phyloP scores from a whole-genome alignment of 345 rosid species.

The Clausena lansium region DNA sequence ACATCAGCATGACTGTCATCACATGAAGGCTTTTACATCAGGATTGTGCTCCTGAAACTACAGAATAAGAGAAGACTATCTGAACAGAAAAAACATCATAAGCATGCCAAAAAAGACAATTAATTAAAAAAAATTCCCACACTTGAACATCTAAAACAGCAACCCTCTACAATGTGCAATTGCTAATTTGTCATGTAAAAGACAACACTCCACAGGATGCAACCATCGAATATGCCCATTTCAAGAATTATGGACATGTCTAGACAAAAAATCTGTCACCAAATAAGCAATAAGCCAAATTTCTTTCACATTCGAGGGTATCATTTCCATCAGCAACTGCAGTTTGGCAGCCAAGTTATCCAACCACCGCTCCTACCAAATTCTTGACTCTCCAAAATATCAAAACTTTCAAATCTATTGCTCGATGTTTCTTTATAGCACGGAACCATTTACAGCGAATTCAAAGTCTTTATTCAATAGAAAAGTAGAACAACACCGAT shows the following conservation, averaged over 20 bases:
- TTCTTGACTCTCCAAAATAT: background rate
- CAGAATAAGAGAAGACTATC: constrained; percentile 6
- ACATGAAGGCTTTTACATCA: constrained; percentile 9
- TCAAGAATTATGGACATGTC: background rate
- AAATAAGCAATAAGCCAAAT: background rate
- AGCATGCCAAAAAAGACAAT: background rate
- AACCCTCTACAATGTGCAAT: constrained; percentile 12
- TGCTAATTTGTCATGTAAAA: background rate
- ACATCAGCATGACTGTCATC: constrained; percentile 12
- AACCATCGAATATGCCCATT: background rate
- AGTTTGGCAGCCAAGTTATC: constrained; percentile 15
- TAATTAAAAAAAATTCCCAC: constrained; percentile 10
- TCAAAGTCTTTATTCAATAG: background rate
- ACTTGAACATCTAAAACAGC: constrained; percentile 11
- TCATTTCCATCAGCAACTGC: constrained; percentile 16
- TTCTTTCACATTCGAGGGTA: background rate
- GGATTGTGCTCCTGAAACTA: constrained; percentile 8
- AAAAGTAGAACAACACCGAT: constrained; percentile 9
- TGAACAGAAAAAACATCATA: background rate
- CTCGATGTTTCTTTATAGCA: background rate
- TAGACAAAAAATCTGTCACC: background rate
- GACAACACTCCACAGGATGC: constrained; percentile 1
- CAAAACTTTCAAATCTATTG: background rate
- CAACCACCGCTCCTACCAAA: constrained; percentile 6
- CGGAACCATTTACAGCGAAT: background rate